Percentiles rank a stretch among this genome's conserved stretches.
phyloP scores from a whole-genome alignment of 148 eudicot genomes.

The Heliosperma pusillum region DNA sequence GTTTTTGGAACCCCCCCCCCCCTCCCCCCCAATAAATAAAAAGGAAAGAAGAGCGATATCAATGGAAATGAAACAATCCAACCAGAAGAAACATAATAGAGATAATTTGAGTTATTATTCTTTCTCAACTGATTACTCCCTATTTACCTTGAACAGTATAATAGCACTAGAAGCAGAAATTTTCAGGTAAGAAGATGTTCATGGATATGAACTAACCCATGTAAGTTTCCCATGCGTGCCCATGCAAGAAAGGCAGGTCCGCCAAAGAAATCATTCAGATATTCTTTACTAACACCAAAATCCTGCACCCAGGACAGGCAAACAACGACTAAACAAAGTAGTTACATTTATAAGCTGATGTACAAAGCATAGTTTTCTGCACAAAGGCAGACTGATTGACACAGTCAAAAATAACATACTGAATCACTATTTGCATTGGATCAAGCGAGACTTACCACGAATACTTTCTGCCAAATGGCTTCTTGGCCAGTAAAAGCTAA shows the following conservation, averaged over 20 bases:
- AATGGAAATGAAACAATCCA: neutral
- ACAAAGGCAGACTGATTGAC: constrained; percentile 9
- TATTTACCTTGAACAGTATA: neutral
- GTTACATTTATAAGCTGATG: neutral
- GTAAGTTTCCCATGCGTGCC: constrained; percentile 99
- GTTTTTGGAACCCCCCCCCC: too few relatives aligned
- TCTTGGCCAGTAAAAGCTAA: constrained; percentile 98
- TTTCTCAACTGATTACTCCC: neutral
- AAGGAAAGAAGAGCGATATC: neutral
- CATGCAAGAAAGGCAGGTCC: constrained; percentile 99
- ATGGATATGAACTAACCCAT: constrained; percentile 49
- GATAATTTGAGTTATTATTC: neutral
- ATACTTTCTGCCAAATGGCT: constrained; percentile 97
- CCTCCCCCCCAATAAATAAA: too few relatives aligned
- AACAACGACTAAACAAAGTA: constrained; percentile 3
- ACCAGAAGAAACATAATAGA: neutral
- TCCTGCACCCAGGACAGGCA: constrained; percentile 42
- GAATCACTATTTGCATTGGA: constrained; percentile 9
- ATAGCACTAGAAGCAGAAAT: neutral
- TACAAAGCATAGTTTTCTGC: neutral
- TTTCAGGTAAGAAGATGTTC: neutral
- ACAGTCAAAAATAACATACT: neutral
- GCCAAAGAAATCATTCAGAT: constrained; percentile 79
- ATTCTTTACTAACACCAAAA: constrained; percentile 59
- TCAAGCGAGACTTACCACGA: constrained; percentile 42